Evolutionary conservation across 1,284 basidiomycete species (phyloP), one percentile per base, ranked within the genome.

Genomic region (Microbotryum silenes-acaulis): DNA sequence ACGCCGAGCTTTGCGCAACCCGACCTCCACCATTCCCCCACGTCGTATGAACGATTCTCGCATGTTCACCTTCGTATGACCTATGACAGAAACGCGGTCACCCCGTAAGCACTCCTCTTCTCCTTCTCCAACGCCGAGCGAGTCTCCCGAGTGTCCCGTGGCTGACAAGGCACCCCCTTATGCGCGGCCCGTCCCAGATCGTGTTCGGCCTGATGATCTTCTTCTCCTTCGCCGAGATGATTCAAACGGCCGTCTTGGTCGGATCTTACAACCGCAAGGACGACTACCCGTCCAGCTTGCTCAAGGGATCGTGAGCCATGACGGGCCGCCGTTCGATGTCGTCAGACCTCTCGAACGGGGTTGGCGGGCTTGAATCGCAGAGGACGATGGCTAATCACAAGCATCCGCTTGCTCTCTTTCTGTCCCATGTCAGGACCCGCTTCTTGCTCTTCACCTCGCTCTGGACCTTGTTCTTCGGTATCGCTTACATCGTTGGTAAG

Each of bases 371-470:
- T 7, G 10, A 33, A 10, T 18, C 12, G 37, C 37, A 42, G 31
- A 25, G 29, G 23, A 33, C 14, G 29, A 6, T 27, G 29, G 27
- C 18, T 27, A 29, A 6, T 25, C 7, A 14, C 42, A 49, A 56
- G 55, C 18, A 55, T 21, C 44, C 31, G 18, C 6, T 9, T 6
- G 20, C 53, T 59, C 52, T 46, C 16, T n/a, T 18, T 54, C 46
- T 10, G 5, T 6, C 1, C n/a, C 7, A 21, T 50, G 42, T 18
- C 50, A 66, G 67, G 29, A 42, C 53, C 46, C 62, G 68, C 14
- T 71, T 67, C 66, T 59, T 71, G 33, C 60, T 71, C 49, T 71
- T 71, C 61, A 60, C 60, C 45, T 60, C 61, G 37, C 47, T 71
- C 52, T 71, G 69, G 69, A 67, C 68, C 4, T 57, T 71, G 25